Evolutionary conservation across 2,329 filamentous ascomycete genomes (phyloP).

Genomic region (Aspergillus oerlinghausenensis): DNA sequence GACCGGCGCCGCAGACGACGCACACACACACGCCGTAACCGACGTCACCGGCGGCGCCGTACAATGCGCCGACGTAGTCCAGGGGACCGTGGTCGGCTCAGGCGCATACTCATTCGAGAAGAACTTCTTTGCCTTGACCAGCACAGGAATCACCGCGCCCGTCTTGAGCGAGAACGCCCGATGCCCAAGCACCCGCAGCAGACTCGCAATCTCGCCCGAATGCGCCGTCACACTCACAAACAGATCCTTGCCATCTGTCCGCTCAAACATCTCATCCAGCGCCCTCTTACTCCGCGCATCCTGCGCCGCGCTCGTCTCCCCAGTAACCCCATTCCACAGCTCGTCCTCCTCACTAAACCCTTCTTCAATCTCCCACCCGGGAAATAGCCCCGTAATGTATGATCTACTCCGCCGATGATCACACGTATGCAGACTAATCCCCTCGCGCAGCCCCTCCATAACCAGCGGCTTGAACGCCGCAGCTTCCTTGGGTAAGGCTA

Average conservation of each 20-base stretch:
- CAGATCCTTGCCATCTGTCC: constrained; percentile 32
- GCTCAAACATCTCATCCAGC: constrained; percentile 50
- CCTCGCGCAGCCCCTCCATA: constrained; percentile 55
- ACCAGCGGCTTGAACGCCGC: constrained; percentile 47
- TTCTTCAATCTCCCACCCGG: constrained; percentile 47
- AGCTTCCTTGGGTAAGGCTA: no score
- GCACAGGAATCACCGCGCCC: constrained; percentile 48
- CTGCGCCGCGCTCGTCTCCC: constrained; percentile 46
- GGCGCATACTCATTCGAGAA: constrained; percentile 4
- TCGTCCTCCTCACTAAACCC: constrained; percentile 52
- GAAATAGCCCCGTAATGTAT: constrained; percentile 47
- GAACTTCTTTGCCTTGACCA: constrained; percentile 42
- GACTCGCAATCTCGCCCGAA: constrained; percentile 52
- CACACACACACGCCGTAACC: constrained; percentile 26
- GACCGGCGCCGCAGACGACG: constrained; percentile 25
- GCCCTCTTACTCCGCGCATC: constrained; percentile 41
- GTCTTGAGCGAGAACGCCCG: constrained; percentile 43
- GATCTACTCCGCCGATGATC: constrained; percentile 49
- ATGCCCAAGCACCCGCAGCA: constrained; percentile 45
- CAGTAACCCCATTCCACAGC: constrained; percentile 48
- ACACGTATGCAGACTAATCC: constrained; percentile 57
- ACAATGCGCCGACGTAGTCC: constrained; percentile 28
- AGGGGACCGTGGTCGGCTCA: constrained; percentile 20
- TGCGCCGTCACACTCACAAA: constrained; percentile 55
- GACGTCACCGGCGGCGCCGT: constrained; percentile 30